phyloP scores from a whole-genome alignment of 179 eudicot genomes.

The Spergularia azorica region DNA sequence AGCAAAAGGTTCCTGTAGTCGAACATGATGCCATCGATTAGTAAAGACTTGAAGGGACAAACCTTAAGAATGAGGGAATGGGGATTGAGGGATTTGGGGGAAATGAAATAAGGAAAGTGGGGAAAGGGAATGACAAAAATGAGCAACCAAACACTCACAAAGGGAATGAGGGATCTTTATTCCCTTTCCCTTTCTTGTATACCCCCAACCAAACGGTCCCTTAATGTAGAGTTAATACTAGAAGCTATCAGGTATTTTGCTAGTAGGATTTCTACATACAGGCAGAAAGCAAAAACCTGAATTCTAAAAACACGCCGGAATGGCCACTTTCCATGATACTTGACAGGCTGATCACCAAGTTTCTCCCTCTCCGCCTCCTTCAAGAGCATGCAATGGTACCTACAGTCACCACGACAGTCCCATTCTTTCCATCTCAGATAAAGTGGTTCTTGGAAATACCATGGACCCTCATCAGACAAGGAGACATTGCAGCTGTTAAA shows the following conservation, averaged over 20 bases:
- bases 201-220: no score
- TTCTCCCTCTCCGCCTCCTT: constrained; percentile 57
- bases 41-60: background rate
- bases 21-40: background rate
- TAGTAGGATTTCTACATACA: background rate
- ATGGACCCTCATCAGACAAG: constrained; percentile 37
- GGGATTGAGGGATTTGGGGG: background rate
- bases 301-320: constrained; percentile 57
- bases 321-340: constrained; percentile 90
- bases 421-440: constrained; percentile 64
- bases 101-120: no score
- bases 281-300: constrained; percentile 49
- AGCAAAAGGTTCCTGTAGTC: constrained; percentile 75
- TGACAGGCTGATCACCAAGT: constrained; percentile 57
- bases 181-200: no score
- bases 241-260: background rate
- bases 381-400: constrained; percentile 70
- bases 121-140: no score
- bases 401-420: constrained; percentile 76
- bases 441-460: constrained; percentile 71
- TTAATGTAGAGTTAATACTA: background rate
- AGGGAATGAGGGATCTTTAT: no score
- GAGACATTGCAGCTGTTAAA: no score
- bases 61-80: background rate
- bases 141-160: no score